These are phyloP conservation scores for Stagonosporopsis chrysanthemi DNA, from an alignment of 2,329 filamentous ascomycete species.

Conservation along the genomic window DNA sequence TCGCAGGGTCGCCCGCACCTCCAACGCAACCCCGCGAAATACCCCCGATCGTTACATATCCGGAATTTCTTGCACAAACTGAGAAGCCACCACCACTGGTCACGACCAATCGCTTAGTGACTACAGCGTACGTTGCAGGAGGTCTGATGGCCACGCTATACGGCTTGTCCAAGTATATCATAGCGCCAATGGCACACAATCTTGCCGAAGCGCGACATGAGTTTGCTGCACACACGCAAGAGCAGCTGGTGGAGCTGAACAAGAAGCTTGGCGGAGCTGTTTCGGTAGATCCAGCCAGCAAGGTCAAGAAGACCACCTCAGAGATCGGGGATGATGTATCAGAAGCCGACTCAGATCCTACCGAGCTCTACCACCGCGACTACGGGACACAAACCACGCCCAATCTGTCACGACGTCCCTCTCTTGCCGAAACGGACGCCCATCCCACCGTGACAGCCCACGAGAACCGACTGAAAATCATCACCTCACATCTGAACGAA, in stretches of 20 bases:
- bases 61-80: conserved; percentile 68
- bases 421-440: conserved; percentile 31
- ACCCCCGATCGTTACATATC: conserved; percentile 71
- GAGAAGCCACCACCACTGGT: conserved; percentile 66
- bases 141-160: conserved; percentile 68
- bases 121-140: conserved; percentile 64
- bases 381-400: conserved; percentile 78
- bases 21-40: conserved; percentile 51
- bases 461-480: conserved; percentile 57
- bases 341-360: conserved; percentile 67
- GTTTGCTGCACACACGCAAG: conserved; percentile 60
- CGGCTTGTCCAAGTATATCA: conserved; percentile 72
- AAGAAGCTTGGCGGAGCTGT: conserved; percentile 65
- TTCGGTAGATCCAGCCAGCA: conserved; percentile 64
- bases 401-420: conserved; percentile 53
- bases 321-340: conserved; percentile 51
- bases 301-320: conserved; percentile 34
- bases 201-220: conserved; percentile 65
- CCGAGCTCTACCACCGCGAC: conserved; percentile 82
- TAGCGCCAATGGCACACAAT: conserved; percentile 66
- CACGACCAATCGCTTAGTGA: conserved; percentile 63
- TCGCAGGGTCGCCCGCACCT: conserved; percentile 21
- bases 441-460: conserved; percentile 49
- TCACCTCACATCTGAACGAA: conserved; percentile 60
- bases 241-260: conserved; percentile 64